phyloP scores from a whole-genome alignment of 2,329 filamentous ascomycete genomes.

The Sporothrix variecibatus region DNA sequence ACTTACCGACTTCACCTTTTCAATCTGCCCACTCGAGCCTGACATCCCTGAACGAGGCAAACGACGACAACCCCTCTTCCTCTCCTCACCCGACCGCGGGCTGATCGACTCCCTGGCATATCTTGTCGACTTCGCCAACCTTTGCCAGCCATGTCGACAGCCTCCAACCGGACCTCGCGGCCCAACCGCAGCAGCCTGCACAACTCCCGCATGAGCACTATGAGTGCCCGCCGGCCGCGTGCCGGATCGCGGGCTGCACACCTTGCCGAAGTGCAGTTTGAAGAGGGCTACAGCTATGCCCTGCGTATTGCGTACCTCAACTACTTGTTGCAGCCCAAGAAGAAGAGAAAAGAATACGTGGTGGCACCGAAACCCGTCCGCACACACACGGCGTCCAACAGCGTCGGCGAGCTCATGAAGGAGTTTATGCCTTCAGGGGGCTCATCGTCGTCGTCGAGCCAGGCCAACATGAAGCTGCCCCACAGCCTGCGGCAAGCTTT shows the following conservation, averaged over 20 bases:
- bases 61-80: background rate
- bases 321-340: conserved; percentile 88
- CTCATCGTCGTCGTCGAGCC: conserved; percentile 42
- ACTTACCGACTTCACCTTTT: background rate
- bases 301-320: conserved; percentile 88
- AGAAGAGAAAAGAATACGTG: conserved; percentile 87
- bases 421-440: conserved; percentile 63
- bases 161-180: conserved; percentile 51
- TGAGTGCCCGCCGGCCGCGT: conserved; percentile 41
- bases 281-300: conserved; percentile 89
- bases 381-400: conserved; percentile 51
- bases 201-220: conserved; percentile 45
- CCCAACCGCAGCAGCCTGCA: conserved; percentile 49
- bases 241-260: conserved; percentile 49
- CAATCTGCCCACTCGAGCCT: background rate
- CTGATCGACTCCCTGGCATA: conserved; percentile 23
- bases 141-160: conserved; percentile 49
- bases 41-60: background rate
- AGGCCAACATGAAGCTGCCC: conserved; percentile 61
- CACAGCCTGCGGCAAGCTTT: conserved; percentile 55
- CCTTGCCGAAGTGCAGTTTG: conserved; percentile 54
- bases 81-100: background rate
- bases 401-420: conserved; percentile 82
- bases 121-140: background rate
- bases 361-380: conserved; percentile 48